phyloP scores from a whole-genome alignment of 257 asterid genomes.

The Nicotiana tabacum region DNA sequence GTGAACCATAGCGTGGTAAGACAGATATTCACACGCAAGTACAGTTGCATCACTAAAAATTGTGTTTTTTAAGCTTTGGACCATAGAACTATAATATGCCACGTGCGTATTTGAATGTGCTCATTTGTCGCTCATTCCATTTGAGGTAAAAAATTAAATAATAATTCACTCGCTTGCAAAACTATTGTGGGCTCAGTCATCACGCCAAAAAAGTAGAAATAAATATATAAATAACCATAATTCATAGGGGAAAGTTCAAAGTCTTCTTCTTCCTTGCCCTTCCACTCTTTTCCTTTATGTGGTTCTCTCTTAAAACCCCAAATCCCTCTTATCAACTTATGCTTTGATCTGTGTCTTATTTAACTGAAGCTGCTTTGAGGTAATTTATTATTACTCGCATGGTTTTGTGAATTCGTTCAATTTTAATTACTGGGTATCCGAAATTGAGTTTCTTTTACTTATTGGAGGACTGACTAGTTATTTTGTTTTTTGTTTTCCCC shows the following conservation, averaged over 20 bases:
- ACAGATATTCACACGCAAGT: too few relatives aligned
- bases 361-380: slow-evolving; percentile 4
- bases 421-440: neutral
- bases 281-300: neutral
- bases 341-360: neutral
- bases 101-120: too few relatives aligned
- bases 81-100: too few relatives aligned
- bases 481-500: neutral
- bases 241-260: slow-evolving; percentile 2
- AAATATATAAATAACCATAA: neutral
- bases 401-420: neutral
- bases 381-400: neutral
- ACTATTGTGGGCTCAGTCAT: neutral
- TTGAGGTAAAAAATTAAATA: too few relatives aligned
- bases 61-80: too few relatives aligned
- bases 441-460: neutral
- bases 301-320: slow-evolving; percentile 6
- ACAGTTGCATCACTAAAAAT: too few relatives aligned
- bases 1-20: too few relatives aligned
- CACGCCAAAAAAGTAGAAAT: neutral
- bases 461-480: neutral
- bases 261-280: neutral
- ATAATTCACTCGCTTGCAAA: too few relatives aligned
- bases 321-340: neutral
- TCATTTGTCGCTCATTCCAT: too few relatives aligned